phyloP scores from a whole-genome alignment of 176 grass and related monocot genomes.

The sorghum (Sorghum bicolor) region Sorghum_bicolor_NCBIv3 NC_012873.2:192001-192500 shows the following conservation, averaged over 20 bases:
- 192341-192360: slow-evolving; percentile 91
- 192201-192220: slow-evolving; percentile 23
- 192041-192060: background rate
- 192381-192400: slow-evolving; percentile 94
- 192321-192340: slow-evolving; percentile 95
- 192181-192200: slow-evolving; percentile 98
- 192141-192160: slow-evolving; percentile 84
- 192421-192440: background rate
- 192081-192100: background rate
- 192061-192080: background rate
- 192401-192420: background rate
- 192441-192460: background rate
- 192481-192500: too few relatives aligned
- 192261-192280: slow-evolving; percentile 18
- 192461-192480: background rate
- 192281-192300: slow-evolving; percentile 82
- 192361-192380: slow-evolving; percentile 75
- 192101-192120: background rate
- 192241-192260: background rate
- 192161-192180: slow-evolving; percentile 94
- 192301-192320: slow-evolving; percentile 77
- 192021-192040: slow-evolving; percentile 93
- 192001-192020: slow-evolving; percentile 67
- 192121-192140: background rate
- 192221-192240: background rate